Conservation (phyloP, 2,329 filamentous ascomycete species). For the Colletotrichum sp. region DNA sequence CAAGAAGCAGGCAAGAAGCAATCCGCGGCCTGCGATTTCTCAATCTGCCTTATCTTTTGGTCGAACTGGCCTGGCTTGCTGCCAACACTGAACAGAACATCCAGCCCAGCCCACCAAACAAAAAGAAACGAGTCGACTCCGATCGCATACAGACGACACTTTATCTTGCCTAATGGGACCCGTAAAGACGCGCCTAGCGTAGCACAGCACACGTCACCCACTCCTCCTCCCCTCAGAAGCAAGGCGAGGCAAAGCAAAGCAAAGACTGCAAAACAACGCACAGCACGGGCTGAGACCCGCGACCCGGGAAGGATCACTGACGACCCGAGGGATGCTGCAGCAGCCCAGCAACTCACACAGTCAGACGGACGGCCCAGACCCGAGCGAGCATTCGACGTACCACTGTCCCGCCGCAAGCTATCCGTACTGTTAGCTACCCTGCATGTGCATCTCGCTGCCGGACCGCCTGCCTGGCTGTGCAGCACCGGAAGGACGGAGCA, state of each 20-base stretch:
- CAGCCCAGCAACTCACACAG: neutral
- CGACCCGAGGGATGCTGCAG: neutral
- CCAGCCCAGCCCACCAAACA: neutral
- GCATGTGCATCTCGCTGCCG: neutral
- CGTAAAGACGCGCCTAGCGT: neutral
- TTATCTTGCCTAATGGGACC: neutral
- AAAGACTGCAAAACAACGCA: neutral
- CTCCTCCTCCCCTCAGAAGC: neutral
- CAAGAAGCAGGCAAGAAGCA: neutral
- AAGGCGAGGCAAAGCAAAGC: neutral
- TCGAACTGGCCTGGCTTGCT: neutral
- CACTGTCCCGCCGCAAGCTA: constrained; percentile 6
- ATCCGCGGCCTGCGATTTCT: neutral
- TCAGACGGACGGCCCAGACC: neutral
- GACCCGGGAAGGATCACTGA: neutral
- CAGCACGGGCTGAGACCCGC: constrained; percentile 5
- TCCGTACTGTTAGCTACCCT: constrained; percentile 14
- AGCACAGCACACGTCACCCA: neutral
- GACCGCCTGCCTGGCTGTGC: neutral
- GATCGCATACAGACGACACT: neutral
- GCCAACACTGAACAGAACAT: neutral
- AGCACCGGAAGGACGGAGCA: constrained; percentile 5
- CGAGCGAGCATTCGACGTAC: neutral
- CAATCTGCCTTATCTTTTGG: neutral
- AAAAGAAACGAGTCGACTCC: constrained; percentile 1